phyloP scores from a whole-genome alignment of 2,329 filamentous ascomycete species.

The Colletotrichum sidae region DNA sequence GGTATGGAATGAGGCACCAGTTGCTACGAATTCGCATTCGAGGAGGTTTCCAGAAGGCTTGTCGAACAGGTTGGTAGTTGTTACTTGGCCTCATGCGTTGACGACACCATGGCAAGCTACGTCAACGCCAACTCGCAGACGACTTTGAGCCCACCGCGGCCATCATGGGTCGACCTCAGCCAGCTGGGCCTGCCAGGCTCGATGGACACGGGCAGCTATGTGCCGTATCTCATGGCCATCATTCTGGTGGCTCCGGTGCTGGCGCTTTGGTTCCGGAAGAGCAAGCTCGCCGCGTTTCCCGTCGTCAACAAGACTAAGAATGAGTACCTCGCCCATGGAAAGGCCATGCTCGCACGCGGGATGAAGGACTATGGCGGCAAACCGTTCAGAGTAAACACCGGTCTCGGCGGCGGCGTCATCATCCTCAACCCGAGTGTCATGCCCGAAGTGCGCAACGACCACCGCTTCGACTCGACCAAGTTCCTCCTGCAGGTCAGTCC shows the following conservation, averaged over 20 bases:
- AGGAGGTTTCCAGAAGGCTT: no score
- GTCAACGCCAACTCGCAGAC: constrained; percentile 11
- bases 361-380: constrained; percentile 2
- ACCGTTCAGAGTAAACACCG: constrained; percentile 27
- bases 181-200: constrained; percentile 6
- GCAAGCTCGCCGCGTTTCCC: constrained; percentile 6
- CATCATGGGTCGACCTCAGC: constrained; percentile 21
- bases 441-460: constrained; percentile 20
- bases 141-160: neutral
- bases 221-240: constrained; percentile 14
- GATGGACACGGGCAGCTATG: neutral
- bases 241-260: constrained; percentile 4
- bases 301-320: constrained; percentile 25
- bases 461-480: constrained; percentile 23
- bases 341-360: constrained; percentile 9
- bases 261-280: constrained; percentile 5
- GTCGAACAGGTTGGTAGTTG: no score
- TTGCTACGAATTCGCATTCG: no score
- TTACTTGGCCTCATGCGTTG: no score
- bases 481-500: constrained; percentile 17
- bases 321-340: constrained; percentile 12
- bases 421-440: constrained; percentile 5
- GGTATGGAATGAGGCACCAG: no score
- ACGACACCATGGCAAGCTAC: neutral
- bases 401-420: constrained; percentile 23